These are phyloP conservation scores for Ampelomyces quisqualis DNA, from an alignment of 2,329 filamentous ascomycete genomes.

Conservation along the genomic window DNA sequence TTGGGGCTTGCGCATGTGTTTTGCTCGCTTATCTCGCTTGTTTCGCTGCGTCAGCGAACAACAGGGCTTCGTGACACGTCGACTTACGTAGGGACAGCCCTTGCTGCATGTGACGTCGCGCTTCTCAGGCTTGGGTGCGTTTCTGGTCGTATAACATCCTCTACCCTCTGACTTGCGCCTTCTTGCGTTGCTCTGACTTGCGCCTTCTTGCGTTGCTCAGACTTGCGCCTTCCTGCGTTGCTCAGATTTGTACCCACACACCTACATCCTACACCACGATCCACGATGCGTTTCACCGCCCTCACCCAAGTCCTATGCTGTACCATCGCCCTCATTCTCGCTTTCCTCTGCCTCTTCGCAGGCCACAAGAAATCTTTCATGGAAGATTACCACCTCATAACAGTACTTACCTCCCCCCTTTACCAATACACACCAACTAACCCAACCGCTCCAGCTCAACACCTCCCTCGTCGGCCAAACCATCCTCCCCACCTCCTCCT, in stretches of 20 bases:
- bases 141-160: too few species aligned
- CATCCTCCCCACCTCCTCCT: slow-evolving; percentile 30
- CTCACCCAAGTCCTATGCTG: slow-evolving; percentile 55
- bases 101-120: too few species aligned
- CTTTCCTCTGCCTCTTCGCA: slow-evolving; percentile 62
- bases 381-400: slow-evolving; percentile 59
- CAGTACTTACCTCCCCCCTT: slow-evolving; percentile 41
- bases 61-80: too few species aligned
- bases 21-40: too few species aligned
- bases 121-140: too few species aligned
- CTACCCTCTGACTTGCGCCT: too few species aligned
- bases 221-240: not conserved
- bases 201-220: not conserved
- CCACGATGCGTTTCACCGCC: slow-evolving; percentile 49
- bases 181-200: too few species aligned
- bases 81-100: too few species aligned
- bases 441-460: slow-evolving; percentile 50
- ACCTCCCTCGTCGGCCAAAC: slow-evolving; percentile 56
- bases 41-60: too few species aligned
- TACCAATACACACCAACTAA: not conserved
- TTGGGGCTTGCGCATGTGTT: too few species aligned
- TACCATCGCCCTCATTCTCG: slow-evolving; percentile 58
- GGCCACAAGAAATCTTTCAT: slow-evolving; percentile 59
- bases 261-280: slow-evolving; percentile 1
- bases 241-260: slow-evolving; percentile 1